Conservation (phyloP, 331 rosid species). For the Acacia concinna region DNA sequence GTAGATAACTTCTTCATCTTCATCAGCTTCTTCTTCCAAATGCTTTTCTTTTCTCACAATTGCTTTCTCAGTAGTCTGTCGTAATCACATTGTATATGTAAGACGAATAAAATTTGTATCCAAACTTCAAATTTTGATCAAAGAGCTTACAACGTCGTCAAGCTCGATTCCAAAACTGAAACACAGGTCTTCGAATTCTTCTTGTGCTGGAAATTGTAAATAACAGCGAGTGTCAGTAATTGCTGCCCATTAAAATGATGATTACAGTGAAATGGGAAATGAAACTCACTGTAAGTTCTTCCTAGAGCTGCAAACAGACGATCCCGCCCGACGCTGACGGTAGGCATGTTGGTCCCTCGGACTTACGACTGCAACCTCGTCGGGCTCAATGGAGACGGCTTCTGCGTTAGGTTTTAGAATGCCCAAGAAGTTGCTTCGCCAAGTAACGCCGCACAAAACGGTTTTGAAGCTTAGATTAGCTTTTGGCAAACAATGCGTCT, state of each 20-base stretch:
- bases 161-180: conserved; percentile 95
- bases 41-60: conserved; percentile 85
- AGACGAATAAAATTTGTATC: neutral
- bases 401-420: neutral
- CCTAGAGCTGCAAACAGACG: conserved; percentile 79
- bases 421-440: neutral
- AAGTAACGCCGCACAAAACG: neutral
- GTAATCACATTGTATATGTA: conserved; percentile 8
- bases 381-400: neutral
- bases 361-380: neutral
- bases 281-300: conserved; percentile 70
- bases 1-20: conserved; percentile 89
- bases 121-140: neutral
- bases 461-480: too few species aligned
- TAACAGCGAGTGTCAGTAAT: neutral
- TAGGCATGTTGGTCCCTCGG: conserved; percentile 64
- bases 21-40: conserved; percentile 65
- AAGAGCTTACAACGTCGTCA: conserved; percentile 79
- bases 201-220: conserved; percentile 57
- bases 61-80: conserved; percentile 90
- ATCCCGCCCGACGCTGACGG: conserved; percentile 87
- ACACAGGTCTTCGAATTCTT: conserved; percentile 90
- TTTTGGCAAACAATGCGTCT: too few species aligned
- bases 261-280: neutral
- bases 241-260: neutral